Base-by-base conservation (phyloP, 148 eudicot genomes). In the Diospyros lotus region DNA sequence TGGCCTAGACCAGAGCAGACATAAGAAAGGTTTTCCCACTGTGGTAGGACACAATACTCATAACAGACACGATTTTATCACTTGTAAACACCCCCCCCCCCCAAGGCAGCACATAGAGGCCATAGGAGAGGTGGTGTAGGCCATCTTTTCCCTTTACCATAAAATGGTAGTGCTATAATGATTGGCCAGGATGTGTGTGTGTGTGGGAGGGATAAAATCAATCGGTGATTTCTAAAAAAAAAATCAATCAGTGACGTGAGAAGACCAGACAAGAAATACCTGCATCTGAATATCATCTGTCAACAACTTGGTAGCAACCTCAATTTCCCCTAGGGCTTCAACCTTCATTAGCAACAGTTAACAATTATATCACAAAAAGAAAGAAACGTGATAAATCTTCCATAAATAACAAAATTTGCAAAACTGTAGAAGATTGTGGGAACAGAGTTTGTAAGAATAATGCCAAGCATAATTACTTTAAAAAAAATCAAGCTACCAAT, bases 301-400 rank as follows among this genome's bases (percentile, higher is more conserved):
- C 80, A 93, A 79, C 86, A 95, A 87, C 80, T 95, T 93, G 65
- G 93, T 88, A 71, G 99, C 99, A 62, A 93, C 81, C 87, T 90
- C 97, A 76, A 95, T 95, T 82, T 95, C 97, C 70, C 94, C 90
- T 46, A 95, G 91, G 64, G 99, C 97, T 86, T 93, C 99, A 84
- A 95, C 99, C 99, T 95, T 71, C 53, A 53, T 73, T 28, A 59
- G 76, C 64, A 69, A 75, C 44, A 65, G 63, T 71, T 15, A 71
- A 65, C 58, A 28, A 17, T 64, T 46, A 71, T 53, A 40, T 39
- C 59, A 12, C 46, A 52, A 46, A 12, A 60, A 11, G 41, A 68
- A 76, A 48, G n/a, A 52, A 52, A 64, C 10, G 46, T 8, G 5
- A 17, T 28, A 60, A 60, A 38, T 61, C 7, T 73, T 41, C 64